phyloP scores from a whole-genome alignment of 495 filamentous ascomycete genomes.

The Hypoxylon rickii region DNA sequence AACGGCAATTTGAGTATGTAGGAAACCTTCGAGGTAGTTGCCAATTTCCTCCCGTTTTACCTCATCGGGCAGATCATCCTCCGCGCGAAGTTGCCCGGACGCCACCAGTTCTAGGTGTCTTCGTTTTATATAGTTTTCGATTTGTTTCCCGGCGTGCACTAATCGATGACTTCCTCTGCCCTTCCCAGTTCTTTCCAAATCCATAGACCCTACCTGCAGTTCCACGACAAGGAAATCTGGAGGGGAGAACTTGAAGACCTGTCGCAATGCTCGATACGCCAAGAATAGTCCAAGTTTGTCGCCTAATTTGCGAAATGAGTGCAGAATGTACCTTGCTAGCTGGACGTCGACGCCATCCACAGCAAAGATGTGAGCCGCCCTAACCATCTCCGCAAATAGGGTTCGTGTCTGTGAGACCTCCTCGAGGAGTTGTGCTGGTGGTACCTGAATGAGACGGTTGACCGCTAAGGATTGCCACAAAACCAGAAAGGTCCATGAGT shows the following conservation, averaged over 20 bases:
- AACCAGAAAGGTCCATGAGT: constrained; percentile 70
- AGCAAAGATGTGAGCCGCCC: constrained; percentile 41
- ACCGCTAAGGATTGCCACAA: constrained; percentile 61
- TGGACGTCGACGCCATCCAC: constrained; percentile 37
- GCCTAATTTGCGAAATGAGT: constrained; percentile 49
- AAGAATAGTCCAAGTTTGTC: constrained; percentile 62
- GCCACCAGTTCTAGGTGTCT: constrained; percentile 23
- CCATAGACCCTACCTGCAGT: constrained; percentile 42
- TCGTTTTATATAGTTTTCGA: constrained; percentile 37
- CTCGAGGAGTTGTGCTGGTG: constrained; percentile 45
- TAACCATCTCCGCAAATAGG: constrained; percentile 67
- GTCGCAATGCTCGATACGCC: constrained; percentile 59
- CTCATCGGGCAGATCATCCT: constrained; percentile 18
- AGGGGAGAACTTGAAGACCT: constrained; percentile 57
- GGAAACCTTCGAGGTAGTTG: constrained; percentile 29
- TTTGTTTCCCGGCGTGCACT: constrained; percentile 35
- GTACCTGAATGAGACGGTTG: constrained; percentile 49
- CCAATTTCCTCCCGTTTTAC: constrained; percentile 30
- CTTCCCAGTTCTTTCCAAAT: constrained; percentile 40
- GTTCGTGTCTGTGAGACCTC: constrained; percentile 56
- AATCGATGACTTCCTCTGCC: constrained; percentile 40
- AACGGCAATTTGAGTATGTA: constrained; percentile 37
- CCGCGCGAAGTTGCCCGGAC: constrained; percentile 12
- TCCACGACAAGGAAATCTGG: constrained; percentile 48
- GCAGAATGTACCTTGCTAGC: constrained; percentile 49